Base-by-base conservation (phyloP, 495 filamentous ascomycete species). In the Pseudoneurospora amorphoporcata region DNA sequence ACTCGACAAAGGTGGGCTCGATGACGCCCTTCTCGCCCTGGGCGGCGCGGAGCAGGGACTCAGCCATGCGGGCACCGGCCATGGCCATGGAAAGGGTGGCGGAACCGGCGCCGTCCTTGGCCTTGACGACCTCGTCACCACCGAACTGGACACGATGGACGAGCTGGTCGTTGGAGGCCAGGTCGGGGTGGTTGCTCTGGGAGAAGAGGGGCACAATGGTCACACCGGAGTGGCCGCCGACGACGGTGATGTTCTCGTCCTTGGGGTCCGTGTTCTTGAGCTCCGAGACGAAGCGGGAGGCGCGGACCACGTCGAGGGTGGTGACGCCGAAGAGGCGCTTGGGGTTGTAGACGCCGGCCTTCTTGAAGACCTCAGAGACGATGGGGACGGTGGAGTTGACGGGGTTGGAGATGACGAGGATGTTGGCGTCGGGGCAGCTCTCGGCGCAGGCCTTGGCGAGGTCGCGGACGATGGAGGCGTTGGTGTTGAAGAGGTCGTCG, bases 401-500 rank as follows among this genome's bases (percentile, higher is more conserved):
- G 40, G 95, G 95, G 89, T 99, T 99, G 83, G 94, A 89, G 85
- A 99, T 99, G 87, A 99, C 90, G 80, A 98, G 91, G 83, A 98
- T 87, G 82, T 96, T 97, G 84, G 95, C 96, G 68, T 99, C 88
- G 72, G 95, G 96, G 82, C 90, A 87, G 78, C 92, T 87, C 77
- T 97, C 90, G 78, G 95, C 95, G 79, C 89, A 90, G 76, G 94
- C 94, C 90, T 99, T 98, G 82, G 95, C 94, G 73, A 99, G 90
- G 85, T 98, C 95, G 74, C 95, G 95, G 82, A 99, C 95, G 80
- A 99, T 99, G 76, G 94, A 97, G 83, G 96, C 95, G 84, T 99
- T 99, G 88, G 95, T 99, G 88, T 99, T 99, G 92, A 99, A 99
- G 71, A 99, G 92, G 81, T 99, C 94, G 86, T 98, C 95, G 86